Conservation (phyloP, 2,329 filamentous ascomycete species). For the Berkeleyomyces rouxiae region DNA sequence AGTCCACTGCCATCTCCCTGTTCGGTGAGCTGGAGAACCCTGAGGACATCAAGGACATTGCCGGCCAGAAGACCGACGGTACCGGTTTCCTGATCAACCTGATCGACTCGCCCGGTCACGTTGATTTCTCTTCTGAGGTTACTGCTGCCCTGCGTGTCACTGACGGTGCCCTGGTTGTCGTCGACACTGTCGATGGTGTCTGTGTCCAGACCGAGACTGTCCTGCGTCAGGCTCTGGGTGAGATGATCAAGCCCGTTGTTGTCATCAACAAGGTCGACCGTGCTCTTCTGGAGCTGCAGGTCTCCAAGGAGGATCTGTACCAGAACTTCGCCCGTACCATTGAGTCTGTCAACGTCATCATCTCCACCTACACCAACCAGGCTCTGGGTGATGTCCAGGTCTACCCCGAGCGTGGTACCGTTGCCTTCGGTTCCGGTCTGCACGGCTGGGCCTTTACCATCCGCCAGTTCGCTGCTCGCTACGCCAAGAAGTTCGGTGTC, state of each 20-base stretch:
- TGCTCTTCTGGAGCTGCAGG: constrained; percentile 96
- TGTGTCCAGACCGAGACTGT: constrained; percentile 99
- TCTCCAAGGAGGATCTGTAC: constrained; percentile 97
- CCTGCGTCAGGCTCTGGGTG: constrained; percentile 93
- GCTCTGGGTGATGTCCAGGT: constrained; percentile 94
- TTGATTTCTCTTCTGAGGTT: constrained; percentile 99
- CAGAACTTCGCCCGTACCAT: constrained; percentile 99
- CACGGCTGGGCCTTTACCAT: constrained; percentile 99
- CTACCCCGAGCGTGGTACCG: constrained; percentile 92
- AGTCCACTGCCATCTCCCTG: constrained; percentile 98
- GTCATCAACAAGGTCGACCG: constrained; percentile 99
- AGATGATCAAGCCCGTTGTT: constrained; percentile 99
- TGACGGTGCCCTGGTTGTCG: constrained; percentile 97
- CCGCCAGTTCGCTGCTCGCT: constrained; percentile 88
- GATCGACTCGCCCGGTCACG: constrained; percentile 99
- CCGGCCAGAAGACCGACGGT: constrained; percentile 71
- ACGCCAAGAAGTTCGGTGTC: constrained; percentile 99
- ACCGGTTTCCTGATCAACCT: constrained; percentile 99
- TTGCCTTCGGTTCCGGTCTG: constrained; percentile 98
- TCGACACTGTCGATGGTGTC: constrained; percentile 99
- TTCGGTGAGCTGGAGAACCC: constrained; percentile 67
- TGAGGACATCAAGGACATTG: constrained; percentile 91
- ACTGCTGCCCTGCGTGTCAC: constrained; percentile 99
- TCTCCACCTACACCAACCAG: constrained; percentile 98
- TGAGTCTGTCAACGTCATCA: constrained; percentile 99